phyloP scores from a whole-genome alignment of 164 flowering plant genomes.

The Vitis riparia region DNA sequence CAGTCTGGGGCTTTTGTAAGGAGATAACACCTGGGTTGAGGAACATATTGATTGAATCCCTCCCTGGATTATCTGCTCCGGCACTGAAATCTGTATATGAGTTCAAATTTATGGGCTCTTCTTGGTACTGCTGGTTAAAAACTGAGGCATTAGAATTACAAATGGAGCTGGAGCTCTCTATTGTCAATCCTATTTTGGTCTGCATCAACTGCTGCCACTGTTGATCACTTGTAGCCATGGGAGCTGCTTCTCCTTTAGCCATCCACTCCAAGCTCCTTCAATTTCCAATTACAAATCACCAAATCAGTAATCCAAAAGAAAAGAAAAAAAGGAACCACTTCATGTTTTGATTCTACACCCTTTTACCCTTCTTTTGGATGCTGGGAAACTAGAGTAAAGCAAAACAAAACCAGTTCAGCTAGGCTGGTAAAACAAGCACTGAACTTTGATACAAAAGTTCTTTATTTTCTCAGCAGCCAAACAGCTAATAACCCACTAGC shows the following conservation, averaged over 20 bases:
- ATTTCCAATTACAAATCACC: background rate
- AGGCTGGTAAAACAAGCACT: too few relatives aligned
- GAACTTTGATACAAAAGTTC: too few relatives aligned
- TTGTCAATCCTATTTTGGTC: conserved; percentile 1
- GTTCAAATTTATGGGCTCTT: conserved; percentile 19
- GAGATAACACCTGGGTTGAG: conserved; percentile 12
- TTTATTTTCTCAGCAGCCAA: background rate
- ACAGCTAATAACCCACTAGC: background rate
- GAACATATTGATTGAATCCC: background rate
- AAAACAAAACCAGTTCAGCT: too few relatives aligned
- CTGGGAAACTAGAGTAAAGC: background rate
- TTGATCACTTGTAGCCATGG: conserved; percentile 11
- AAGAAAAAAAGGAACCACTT: background rate
- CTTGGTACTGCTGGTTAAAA: conserved; percentile 13
- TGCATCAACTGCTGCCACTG: conserved; percentile 29
- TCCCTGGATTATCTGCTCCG: background rate
- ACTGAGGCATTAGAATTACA: conserved; percentile 2
- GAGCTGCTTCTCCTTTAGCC: conserved; percentile 13
- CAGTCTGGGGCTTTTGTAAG: background rate
- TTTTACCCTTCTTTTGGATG: background rate
- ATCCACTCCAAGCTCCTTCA: conserved; percentile 32
- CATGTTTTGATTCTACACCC: background rate
- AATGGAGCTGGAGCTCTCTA: background rate
- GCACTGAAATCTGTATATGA: conserved; percentile 6
- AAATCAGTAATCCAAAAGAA: background rate